These are phyloP conservation scores for Teratosphaeria nubilosa DNA, from an alignment of 2,329 filamentous ascomycete genomes.

Conservation along the genomic window DNA sequence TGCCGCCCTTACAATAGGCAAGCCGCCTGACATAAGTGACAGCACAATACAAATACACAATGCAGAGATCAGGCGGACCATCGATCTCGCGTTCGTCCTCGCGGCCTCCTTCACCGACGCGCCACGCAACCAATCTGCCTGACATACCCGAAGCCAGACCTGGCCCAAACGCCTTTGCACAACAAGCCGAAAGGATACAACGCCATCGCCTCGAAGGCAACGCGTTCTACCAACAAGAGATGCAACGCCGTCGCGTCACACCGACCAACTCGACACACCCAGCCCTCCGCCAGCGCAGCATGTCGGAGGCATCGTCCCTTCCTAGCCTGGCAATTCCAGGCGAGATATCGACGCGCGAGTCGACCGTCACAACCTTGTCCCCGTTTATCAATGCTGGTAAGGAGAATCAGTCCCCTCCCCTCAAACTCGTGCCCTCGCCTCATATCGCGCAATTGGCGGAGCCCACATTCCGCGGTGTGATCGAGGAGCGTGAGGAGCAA, in stretches of 20 bases:
- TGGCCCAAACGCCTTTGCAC: constrained; percentile 22
- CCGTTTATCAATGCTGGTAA: constrained; percentile 15
- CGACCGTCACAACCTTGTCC: constrained; percentile 18
- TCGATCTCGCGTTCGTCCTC: neutral
- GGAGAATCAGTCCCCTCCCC: constrained; percentile 8
- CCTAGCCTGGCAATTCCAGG: neutral
- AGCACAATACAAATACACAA: neutral
- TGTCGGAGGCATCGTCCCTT: constrained; percentile 1
- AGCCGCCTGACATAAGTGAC: neutral
- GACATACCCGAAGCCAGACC: constrained; percentile 11
- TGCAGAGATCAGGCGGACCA: neutral
- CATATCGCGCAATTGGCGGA: constrained; percentile 12
- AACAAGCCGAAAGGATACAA: constrained; percentile 11
- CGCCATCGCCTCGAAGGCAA: constrained; percentile 20
- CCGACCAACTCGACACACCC: constrained; percentile 17
- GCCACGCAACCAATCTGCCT: neutral
- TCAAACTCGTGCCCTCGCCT: constrained; percentile 18
- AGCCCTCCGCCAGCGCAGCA: constrained; percentile 6
- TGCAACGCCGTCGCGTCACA: constrained; percentile 9
- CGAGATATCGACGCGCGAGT: constrained; percentile 7
- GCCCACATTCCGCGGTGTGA: constrained; percentile 28
- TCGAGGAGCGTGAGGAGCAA: constrained; percentile 31
- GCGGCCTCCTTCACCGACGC: neutral
- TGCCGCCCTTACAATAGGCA: neutral
- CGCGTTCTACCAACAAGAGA: constrained; percentile 25